Evolutionary conservation across 1,139 yeast genomes (phyloP).

Genomic region (Pichia sp.): DNA sequence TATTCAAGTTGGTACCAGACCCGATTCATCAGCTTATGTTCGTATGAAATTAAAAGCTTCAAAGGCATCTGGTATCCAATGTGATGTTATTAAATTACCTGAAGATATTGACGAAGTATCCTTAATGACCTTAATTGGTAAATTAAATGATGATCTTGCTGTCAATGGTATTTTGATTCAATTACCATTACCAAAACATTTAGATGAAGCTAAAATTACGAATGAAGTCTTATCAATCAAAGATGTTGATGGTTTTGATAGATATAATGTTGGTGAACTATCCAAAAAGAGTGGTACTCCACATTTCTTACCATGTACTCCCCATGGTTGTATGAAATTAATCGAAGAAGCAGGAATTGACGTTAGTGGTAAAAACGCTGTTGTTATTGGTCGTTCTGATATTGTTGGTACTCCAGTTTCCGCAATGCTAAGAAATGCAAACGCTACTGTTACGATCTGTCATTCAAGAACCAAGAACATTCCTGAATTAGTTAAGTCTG

Average conservation of each 20-base stretch:
- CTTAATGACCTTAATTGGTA: constrained; percentile 51
- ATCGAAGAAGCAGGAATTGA: constrained; percentile 56
- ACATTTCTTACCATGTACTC: constrained; percentile 87
- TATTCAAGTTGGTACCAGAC: constrained; percentile 84
- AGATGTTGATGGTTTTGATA: constrained; percentile 96
- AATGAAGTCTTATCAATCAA: constrained; percentile 64
- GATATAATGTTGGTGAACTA: constrained; percentile 84
- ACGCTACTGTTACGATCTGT: constrained; percentile 81
- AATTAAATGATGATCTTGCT: constrained; percentile 56
- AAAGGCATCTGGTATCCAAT: constrained; percentile 68
- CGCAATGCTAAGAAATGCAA: constrained; percentile 65
- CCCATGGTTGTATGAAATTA: constrained; percentile 84
- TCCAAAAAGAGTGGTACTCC: constrained; percentile 88
- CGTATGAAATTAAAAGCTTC: constrained; percentile 94
- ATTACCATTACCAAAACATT: constrained; percentile 79
- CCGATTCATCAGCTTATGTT: constrained; percentile 91
- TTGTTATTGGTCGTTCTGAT: constrained; percentile 92
- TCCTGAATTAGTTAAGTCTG: constrained; percentile 53
- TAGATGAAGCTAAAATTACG: constrained; percentile 74
- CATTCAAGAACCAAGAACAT: constrained; percentile 73
- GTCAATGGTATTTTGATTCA: constrained; percentile 91
- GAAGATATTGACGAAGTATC: constrained; percentile 53
- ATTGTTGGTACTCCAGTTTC: constrained; percentile 96
- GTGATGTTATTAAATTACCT: constrained; percentile 61
- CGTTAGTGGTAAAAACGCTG: constrained; percentile 77